Percentiles rank a stretch among this genome's conserved stretches.
Evolutionary conservation across 164 flowering plant genomes (phyloP).

Genomic region (Stephania cephalantha): DNA sequence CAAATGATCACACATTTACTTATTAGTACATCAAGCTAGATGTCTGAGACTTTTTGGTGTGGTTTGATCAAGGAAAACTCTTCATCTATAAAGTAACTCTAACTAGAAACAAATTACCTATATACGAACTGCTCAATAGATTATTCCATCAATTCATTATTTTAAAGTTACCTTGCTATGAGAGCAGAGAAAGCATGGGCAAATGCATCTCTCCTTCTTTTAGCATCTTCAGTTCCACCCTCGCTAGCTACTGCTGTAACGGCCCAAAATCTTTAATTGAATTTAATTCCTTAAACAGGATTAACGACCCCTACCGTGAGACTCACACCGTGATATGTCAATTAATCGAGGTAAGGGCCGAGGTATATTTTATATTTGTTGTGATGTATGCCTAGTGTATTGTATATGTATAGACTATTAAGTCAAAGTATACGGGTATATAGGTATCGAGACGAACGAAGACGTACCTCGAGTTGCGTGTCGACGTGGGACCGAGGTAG

Average conservation of each 20-base stretch:
- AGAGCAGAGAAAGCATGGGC: constrained; percentile 98
- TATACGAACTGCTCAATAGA: not conserved
- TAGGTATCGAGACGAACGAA: no score
- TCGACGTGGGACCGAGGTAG: no score
- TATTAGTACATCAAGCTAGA: not conserved
- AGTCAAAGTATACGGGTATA: no score
- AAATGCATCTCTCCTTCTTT: constrained; percentile 97
- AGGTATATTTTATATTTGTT: no score
- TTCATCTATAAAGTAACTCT: not conserved
- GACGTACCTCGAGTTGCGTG: no score
- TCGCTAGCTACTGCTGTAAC: constrained; percentile 99
- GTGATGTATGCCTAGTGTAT: no score
- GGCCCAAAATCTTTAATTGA: no score
- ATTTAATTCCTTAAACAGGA: no score
- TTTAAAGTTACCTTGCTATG: constrained; percentile 55
- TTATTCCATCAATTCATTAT: not conserved
- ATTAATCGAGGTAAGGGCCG: no score
- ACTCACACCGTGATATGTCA: no score
- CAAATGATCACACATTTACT: not conserved
- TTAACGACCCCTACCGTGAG: no score
- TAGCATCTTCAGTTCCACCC: constrained; percentile 99
- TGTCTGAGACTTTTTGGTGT: not conserved
- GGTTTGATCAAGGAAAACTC: not conserved
- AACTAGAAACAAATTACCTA: not conserved
- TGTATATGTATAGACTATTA: no score